phyloP scores from a whole-genome alignment of 208 protist genomes.

The Acanthamoeba polyphaga region DNA sequence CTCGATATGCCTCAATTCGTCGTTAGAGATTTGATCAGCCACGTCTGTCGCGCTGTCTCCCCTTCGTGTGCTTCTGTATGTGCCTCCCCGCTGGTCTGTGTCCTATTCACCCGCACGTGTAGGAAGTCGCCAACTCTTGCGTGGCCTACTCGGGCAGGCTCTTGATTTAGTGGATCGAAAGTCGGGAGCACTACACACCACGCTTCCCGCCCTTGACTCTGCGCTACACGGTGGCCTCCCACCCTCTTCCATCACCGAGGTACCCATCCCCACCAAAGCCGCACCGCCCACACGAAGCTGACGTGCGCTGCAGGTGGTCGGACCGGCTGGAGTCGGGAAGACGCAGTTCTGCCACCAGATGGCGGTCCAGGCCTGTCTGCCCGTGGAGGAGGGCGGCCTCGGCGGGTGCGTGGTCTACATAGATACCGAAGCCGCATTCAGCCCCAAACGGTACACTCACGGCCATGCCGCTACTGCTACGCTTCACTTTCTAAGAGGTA shows the following conservation, averaged over 20 bases:
- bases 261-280: neutral
- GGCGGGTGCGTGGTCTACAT: conserved; percentile 55
- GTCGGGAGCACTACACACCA: conserved; percentile 1
- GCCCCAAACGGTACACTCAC: conserved; percentile 46
- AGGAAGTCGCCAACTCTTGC: neutral
- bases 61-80: conserved; percentile 9
- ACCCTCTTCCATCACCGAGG: conserved; percentile 55
- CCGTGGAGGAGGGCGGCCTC: conserved; percentile 57
- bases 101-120: neutral
- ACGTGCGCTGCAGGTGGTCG: conserved; percentile 29
- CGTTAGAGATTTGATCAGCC: neutral
- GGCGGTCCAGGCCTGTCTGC: conserved; percentile 51
- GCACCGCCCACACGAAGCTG: neutral
- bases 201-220: neutral
- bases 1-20: conserved; percentile 59
- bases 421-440: conserved; percentile 66
- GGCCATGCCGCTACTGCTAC: neutral
- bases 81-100: neutral
- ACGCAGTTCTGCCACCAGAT: conserved; percentile 76
- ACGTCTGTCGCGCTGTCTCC: neutral
- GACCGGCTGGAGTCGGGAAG: conserved; percentile 68
- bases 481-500: neutral
- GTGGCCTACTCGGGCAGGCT: neutral
- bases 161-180: neutral
- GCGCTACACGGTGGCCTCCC: conserved; percentile 53